These are phyloP conservation scores for Sclerotinia glacialis DNA, from an alignment of 2,329 filamentous ascomycete genomes.

Conservation along the genomic window DNA sequence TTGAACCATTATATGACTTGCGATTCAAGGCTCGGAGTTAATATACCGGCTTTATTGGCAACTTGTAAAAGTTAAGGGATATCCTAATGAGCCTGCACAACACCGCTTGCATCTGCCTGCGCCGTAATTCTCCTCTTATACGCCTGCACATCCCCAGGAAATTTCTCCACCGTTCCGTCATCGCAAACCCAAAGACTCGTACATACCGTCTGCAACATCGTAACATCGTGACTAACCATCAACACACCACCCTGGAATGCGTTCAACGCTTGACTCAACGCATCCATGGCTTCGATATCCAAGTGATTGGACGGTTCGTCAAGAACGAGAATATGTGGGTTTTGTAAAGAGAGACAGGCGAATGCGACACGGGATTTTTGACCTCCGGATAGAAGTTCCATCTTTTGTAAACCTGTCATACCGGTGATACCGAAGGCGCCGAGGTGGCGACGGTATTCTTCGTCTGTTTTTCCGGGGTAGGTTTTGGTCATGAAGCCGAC, in stretches of 20 bases:
- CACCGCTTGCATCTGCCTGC: constrained; percentile 83
- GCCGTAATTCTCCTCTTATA: constrained; percentile 96
- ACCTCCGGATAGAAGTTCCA: constrained; percentile 89
- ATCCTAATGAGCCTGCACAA: constrained; percentile 49
- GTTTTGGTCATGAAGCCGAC: constrained; percentile 95
- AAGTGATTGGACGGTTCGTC: constrained; percentile 98
- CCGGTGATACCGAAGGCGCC: constrained; percentile 89
- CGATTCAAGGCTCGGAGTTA: not conserved
- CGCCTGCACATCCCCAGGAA: constrained; percentile 87
- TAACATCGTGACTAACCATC: constrained; percentile 99
- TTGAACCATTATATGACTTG: not conserved
- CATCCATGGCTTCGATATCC: constrained; percentile 98
- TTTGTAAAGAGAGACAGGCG: constrained; percentile 88
- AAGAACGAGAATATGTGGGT: constrained; percentile 94
- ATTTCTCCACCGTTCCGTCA: constrained; percentile 89
- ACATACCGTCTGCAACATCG: constrained; percentile 96
- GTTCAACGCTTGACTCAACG: constrained; percentile 76
- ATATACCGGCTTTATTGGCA: not conserved
- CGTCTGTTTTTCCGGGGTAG: constrained; percentile 87
- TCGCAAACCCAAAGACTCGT: constrained; percentile 96
- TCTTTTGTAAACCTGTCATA: constrained; percentile 94
- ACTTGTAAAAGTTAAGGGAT: not conserved
- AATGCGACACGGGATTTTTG: constrained; percentile 98
- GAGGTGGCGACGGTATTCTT: constrained; percentile 93
- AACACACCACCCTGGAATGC: constrained; percentile 92